Conservation (phyloP, 164 flowering plant genomes). For the Piper longum region DNA sequence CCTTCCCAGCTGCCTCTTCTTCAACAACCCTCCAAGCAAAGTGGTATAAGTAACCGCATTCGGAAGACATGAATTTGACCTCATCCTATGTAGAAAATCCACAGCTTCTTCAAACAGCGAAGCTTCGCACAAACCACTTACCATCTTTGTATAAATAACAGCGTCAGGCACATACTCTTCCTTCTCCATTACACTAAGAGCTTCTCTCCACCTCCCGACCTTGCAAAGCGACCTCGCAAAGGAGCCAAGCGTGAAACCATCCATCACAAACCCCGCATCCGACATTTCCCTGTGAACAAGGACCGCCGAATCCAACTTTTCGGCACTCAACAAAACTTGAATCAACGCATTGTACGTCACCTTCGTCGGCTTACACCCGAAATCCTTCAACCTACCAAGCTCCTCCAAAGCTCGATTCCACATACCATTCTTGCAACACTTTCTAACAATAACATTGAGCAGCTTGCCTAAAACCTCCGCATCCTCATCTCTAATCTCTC, state of each 20-base stretch:
- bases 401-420: conserved; percentile 86
- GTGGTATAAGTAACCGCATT: conserved; percentile 64
- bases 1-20: conserved; percentile 52
- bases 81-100: conserved; percentile 61
- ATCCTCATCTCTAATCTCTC: conserved; percentile 54
- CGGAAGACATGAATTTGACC: conserved; percentile 62
- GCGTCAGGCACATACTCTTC: conserved; percentile 60
- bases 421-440: conserved; percentile 50
- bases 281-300: conserved; percentile 64
- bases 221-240: conserved; percentile 60
- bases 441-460: conserved; percentile 59
- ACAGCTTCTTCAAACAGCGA: conserved; percentile 88
- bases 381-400: conserved; percentile 81
- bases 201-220: conserved; percentile 64
- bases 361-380: conserved; percentile 56
- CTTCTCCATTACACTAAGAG: conserved; percentile 49
- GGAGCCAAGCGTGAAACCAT: conserved; percentile 39
- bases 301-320: conserved; percentile 47
- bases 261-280: conserved; percentile 39
- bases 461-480: conserved; percentile 48
- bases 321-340: conserved; percentile 55
- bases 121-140: conserved; percentile 84
- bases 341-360: conserved; percentile 62
- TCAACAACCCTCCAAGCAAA: conserved; percentile 58
- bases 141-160: conserved; percentile 61